A percentile compares a stretch with the other conserved stretches of the same genome.
Conservation (phyloP, 352 stramenopile species). For the Phytophthora cryptogea region DNA sequence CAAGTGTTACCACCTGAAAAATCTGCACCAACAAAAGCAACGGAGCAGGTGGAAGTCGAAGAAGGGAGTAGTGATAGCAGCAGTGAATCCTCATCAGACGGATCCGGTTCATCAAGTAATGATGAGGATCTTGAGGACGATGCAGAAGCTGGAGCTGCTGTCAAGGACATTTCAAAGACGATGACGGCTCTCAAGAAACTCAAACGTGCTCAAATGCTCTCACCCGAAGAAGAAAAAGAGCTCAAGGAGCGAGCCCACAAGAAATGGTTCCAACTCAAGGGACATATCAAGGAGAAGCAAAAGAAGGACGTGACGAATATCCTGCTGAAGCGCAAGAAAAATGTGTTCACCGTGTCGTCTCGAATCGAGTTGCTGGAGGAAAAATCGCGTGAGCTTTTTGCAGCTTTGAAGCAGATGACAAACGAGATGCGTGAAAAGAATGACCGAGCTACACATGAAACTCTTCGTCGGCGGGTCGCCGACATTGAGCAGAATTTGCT, state of each 20-base stretch:
- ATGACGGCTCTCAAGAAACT: constrained; percentile 73
- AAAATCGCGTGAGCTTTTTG: constrained; percentile 70
- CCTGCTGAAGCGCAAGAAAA: constrained; percentile 80
- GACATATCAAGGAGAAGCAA: constrained; percentile 77
- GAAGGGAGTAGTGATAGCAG: constrained; percentile 16
- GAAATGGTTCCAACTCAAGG: constrained; percentile 76
- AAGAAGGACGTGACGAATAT: constrained; percentile 81
- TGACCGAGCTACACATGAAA: constrained; percentile 44
- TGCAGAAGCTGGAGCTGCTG: constrained; percentile 20
- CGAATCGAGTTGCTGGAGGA: constrained; percentile 75
- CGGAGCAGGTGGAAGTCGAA: background rate
- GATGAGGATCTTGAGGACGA: constrained; percentile 23
- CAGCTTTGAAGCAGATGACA: constrained; percentile 65
- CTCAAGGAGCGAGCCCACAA: constrained; percentile 64
- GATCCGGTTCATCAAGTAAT: constrained; percentile 11
- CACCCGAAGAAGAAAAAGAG: constrained; percentile 58
- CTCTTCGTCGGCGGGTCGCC: constrained; percentile 53
- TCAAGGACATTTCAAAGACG: constrained; percentile 52
- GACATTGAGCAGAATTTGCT: constrained; percentile 60
- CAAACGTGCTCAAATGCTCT: constrained; percentile 64
- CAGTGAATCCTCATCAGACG: constrained; percentile 15
- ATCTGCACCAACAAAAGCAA: background rate
- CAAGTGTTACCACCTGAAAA: background rate
- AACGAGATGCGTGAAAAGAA: constrained; percentile 63
- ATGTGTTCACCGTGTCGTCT: constrained; percentile 76